A percentile compares a stretch with the other conserved stretches of the same genome.
Evolutionary conservation across 2,329 filamentous ascomycete genomes (phyloP).

Genomic region (Xylaria sp.): DNA sequence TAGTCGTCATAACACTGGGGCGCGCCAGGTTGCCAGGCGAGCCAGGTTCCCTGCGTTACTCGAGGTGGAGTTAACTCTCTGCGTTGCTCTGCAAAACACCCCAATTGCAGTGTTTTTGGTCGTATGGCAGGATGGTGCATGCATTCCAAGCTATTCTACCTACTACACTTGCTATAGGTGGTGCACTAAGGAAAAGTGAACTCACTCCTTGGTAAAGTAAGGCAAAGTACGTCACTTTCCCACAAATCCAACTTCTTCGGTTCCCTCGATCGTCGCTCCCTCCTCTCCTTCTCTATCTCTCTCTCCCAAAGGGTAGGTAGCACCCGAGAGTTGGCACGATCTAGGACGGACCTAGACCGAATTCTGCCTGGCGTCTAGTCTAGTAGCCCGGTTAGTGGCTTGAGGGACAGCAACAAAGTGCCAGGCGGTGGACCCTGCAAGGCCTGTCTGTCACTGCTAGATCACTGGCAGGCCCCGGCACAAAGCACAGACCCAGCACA

Average conservation of each 20-base stretch:
- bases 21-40: slow-evolving; percentile 5
- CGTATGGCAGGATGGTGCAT: not conserved
- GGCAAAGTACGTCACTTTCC: slow-evolving; percentile 3
- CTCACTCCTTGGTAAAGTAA: not conserved
- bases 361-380: slow-evolving; percentile 8
- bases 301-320: not conserved
- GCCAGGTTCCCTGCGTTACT: slow-evolving; percentile 1
- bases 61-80: not conserved
- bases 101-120: slow-evolving; percentile 5
- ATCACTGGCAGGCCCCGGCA: not conserved
- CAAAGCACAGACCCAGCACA: slow-evolving; percentile 19
- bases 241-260: not conserved
- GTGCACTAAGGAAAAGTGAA: not conserved
- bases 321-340: slow-evolving; percentile 1
- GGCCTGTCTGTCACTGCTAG: slow-evolving; percentile 5
- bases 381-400: slow-evolving; percentile 7
- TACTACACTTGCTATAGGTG: not conserved
- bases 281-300: no score
- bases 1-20: slow-evolving; percentile 13
- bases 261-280: not conserved
- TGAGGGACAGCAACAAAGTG: slow-evolving; percentile 18
- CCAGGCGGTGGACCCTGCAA: slow-evolving; percentile 18
- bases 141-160: not conserved
- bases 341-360: slow-evolving; percentile 8
- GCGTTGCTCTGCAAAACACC: slow-evolving; percentile 2